phyloP scores from a whole-genome alignment of 192 early-diverging fungal species.

The Rhizoclosmatium sp. region DNA sequence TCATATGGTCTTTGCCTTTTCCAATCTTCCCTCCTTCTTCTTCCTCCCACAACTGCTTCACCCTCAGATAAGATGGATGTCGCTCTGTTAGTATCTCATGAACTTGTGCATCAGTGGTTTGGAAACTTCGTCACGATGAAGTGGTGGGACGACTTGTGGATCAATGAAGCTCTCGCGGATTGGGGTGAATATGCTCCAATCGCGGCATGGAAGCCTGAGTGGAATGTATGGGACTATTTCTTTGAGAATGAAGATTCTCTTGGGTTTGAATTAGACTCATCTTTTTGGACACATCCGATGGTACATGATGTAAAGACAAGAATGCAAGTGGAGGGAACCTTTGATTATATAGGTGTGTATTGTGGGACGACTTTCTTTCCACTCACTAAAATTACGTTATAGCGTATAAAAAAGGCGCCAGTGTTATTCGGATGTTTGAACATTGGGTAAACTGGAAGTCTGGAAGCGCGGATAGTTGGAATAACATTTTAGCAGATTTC shows the following conservation, averaged over 20 bases:
- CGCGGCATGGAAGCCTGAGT: slow-evolving; percentile 90
- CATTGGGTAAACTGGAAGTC: not conserved
- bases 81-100: slow-evolving; percentile 90
- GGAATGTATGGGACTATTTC: slow-evolving; percentile 91
- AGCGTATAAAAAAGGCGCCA: not conserved
- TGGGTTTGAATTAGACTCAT: slow-evolving; percentile 79
- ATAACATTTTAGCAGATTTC: not conserved
- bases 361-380: slow-evolving; percentile 89
- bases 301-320: slow-evolving; percentile 85
- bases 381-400: no score
- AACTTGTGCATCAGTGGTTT: slow-evolving; percentile 79
- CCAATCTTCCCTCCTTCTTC: not conserved
- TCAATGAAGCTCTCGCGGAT: slow-evolving; percentile 97
- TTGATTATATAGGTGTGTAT: slow-evolving; percentile 87
- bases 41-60: slow-evolving; percentile 70
- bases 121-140: slow-evolving; percentile 87
- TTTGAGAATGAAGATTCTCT: slow-evolving; percentile 77
- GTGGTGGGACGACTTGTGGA: slow-evolving; percentile 92
- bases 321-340: slow-evolving; percentile 91
- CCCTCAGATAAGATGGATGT: slow-evolving; percentile 79
- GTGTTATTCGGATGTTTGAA: not conserved
- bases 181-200: slow-evolving; percentile 90
- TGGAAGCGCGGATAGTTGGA: not conserved
- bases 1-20: not conserved
- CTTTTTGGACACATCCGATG: slow-evolving; percentile 90